phyloP scores from a whole-genome alignment of 75 land plant species.

The Pseudotsuga menziesii region DNA sequence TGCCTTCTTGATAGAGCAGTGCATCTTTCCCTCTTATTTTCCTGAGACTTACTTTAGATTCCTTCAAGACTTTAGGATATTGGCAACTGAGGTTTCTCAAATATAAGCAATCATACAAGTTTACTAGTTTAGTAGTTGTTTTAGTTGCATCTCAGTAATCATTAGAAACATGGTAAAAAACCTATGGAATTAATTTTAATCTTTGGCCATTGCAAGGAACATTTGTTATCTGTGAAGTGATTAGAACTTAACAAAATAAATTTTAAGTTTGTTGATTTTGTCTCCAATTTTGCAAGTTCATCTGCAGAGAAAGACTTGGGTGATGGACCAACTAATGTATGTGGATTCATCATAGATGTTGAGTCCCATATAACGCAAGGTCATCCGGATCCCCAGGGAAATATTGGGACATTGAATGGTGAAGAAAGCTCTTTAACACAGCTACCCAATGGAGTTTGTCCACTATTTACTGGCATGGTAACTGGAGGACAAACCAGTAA shows the following conservation, averaged over 20 bases:
- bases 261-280: not conserved
- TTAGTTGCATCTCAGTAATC: too few species aligned
- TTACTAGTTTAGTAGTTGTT: not conserved
- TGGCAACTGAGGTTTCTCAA: not conserved
- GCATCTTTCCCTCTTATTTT: too few species aligned
- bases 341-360: not conserved
- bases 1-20: too few species aligned
- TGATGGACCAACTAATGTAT: not conserved
- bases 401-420: not conserved
- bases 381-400: not conserved
- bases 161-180: not conserved
- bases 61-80: not conserved
- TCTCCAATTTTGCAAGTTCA: not conserved
- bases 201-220: too few species aligned
- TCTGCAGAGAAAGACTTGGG: not conserved
- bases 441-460: not conserved
- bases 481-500: slow-evolving; percentile 2
- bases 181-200: not conserved
- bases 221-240: not conserved
- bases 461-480: not conserved
- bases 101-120: not conserved
- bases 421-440: slow-evolving; percentile 6
- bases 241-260: not conserved
- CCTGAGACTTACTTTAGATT: not conserved
- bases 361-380: not conserved